These are phyloP conservation scores for Solanum sitiens DNA, from an alignment of 257 asterid species.

Conservation along the genomic window DNA sequence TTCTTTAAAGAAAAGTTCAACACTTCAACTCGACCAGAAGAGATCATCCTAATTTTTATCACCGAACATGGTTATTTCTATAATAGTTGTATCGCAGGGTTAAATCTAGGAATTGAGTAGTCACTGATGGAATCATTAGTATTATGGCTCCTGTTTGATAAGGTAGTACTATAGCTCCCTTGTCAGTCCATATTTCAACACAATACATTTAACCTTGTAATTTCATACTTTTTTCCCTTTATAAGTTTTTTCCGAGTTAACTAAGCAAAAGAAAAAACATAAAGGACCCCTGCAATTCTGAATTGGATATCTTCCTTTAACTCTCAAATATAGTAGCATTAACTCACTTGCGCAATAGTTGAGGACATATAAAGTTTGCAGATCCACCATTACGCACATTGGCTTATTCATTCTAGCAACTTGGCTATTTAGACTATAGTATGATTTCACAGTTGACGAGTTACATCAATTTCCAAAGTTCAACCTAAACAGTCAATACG, in stretches of 20 bases:
- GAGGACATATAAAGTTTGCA: background rate
- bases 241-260: background rate
- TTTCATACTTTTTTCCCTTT: background rate
- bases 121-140: background rate
- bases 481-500: background rate
- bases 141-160: background rate
- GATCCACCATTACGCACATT: background rate
- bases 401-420: background rate
- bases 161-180: background rate
- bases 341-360: background rate
- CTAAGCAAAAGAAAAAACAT: background rate
- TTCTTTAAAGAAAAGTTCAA: background rate
- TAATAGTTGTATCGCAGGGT: background rate
- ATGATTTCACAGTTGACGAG: background rate
- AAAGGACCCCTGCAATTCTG: background rate
- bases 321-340: background rate
- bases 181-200: background rate
- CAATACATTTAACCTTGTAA: background rate
- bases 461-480: background rate
- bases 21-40: background rate
- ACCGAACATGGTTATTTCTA: background rate
- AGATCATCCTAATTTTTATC: background rate
- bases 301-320: background rate
- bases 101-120: background rate
- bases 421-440: background rate